Evolutionary conservation across 2,329 filamentous ascomycete species (phyloP), one percentile per base, ranked within the genome.

Genomic region (Fusarium coffeatum): DNA sequence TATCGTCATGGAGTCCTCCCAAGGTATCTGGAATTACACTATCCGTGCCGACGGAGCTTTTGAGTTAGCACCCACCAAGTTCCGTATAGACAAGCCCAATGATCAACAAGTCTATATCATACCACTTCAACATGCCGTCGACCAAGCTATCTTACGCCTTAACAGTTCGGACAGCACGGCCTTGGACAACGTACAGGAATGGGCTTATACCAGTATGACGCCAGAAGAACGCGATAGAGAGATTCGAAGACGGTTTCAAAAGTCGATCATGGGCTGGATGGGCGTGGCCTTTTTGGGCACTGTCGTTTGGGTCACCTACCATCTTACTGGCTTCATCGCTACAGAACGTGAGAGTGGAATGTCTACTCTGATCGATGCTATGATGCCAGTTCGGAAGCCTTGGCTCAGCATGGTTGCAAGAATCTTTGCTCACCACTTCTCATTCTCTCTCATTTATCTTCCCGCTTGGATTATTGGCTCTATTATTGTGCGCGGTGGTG

Each of bases 261-360:
- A 71, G 8, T 85, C 89, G 4, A 87, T 97, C 62, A 90, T 92
- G 74, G 89, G 91, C 72, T 92, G 93, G 69, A 84, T 97, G 69
- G 93, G 86, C 18, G 89, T 97, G 22, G 90, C 90, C 2, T 93
- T 97, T 76, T 89, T 97, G 74, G 88, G 94, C 51, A 91, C 90
- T 22, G 86, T 96, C 57, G 89, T 96, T 47, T 93, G 93, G 57
- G 87, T 97, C 27, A 91, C 90, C 40, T 98, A 97, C 77, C 94
- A 98, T 75, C 84, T 97, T 59, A 93, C 93, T 1, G 94, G 94
- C 11, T 89, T 94, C 73, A 90, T 97, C 77, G 94, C 94, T 10
- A 89, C 90, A 3, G 94, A 98, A 80, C 86, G 94, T 59, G 94
- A 98, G 81, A 84, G 89, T 18, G 94, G 94, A 61, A 96, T 97